Evolutionary conservation across 1,284 basidiomycete species (phyloP).

Genomic region (Boletus holoroseus): DNA sequence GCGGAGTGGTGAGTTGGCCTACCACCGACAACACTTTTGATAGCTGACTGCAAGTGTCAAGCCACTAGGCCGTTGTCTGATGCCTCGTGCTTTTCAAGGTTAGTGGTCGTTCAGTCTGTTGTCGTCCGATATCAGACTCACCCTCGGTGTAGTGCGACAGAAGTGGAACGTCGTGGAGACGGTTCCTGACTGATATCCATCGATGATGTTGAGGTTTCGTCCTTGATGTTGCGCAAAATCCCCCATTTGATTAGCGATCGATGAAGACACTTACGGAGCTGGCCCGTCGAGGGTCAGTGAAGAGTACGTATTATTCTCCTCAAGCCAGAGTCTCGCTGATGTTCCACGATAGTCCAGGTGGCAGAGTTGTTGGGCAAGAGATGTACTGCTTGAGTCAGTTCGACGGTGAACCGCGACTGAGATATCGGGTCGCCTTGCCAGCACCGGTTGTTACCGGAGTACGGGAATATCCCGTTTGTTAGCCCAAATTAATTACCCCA

Average conservation of each 20-base stretch:
- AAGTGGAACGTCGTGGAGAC: slow-evolving; percentile 17
- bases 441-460: slow-evolving; percentile 21
- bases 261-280: slow-evolving; percentile 21
- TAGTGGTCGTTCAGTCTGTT: background rate
- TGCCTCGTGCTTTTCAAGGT: slow-evolving; percentile 13
- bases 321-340: slow-evolving; percentile 1
- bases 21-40: background rate
- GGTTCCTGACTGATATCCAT: slow-evolving; percentile 12
- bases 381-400: background rate
- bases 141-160: slow-evolving; percentile 7
- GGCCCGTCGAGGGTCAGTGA: slow-evolving; percentile 25
- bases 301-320: slow-evolving; percentile 13
- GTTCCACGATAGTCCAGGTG: slow-evolving; percentile 11
- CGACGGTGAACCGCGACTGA: slow-evolving; percentile 2
- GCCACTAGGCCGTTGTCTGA: slow-evolving; percentile 22
- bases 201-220: slow-evolving; percentile 9
- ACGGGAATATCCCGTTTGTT: slow-evolving; percentile 30
- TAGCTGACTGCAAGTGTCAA: slow-evolving; percentile 7
- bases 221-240: slow-evolving; percentile 8
- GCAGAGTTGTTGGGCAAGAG: slow-evolving; percentile 11
- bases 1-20: slow-evolving; percentile 11
- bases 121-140: background rate
- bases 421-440: slow-evolving; percentile 7
- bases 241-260: slow-evolving; percentile 15
- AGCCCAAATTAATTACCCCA: slow-evolving; percentile 36